Base-by-base conservation (phyloP, 495 filamentous ascomycete species). In the Symbiotaphrina buchneri region DNA sequence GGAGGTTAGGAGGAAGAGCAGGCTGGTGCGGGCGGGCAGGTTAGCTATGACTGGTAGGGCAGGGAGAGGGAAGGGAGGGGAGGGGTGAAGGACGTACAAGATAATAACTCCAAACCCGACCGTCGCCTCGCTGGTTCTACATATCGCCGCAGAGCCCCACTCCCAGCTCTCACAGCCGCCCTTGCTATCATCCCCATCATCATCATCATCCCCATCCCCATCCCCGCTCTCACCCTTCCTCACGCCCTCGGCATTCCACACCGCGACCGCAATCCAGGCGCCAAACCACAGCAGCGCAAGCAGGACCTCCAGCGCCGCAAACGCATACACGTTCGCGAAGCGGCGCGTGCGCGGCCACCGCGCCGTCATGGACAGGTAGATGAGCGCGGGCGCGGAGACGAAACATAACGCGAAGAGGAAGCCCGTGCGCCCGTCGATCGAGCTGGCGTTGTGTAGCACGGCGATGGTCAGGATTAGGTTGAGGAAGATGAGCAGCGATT, bases 391-490 rank as follows among this genome's bases (percentile, higher is more conserved):
- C 33, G 83, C 61, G 34, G 69, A 72, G 36, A 92, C 51, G 65
- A 82, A 91, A 53, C 77, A 87, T 84, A 93, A 25, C 22, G 22
- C 7, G 7, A 83, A 84, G 33, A 68, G 76, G 65, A 65, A 87
- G 25, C 61, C 71, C 36, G 70, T 61, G 22, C 69, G 63, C 3
- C 75, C 73, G 43, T 74, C 73, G 29, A 72, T 68, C 10, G 49
- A 52, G 16, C 65, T 63, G 24, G 49, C 52, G 15, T 72, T 65
- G 0, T 68, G 73, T 45, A 83, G 71, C 11, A 87, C 59, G 10
- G 68, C 65, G 39, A 90, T 74, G 33, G 73, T 73, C 20, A 87
- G 47, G 33, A 66, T 68, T 59, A 68, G 80, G 22, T 64, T 61
- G 13, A 84, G 47, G 43, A 84, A 68, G 36, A 65, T 73, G 32